phyloP scores from a whole-genome alignment of 306 rosid genomes.

The Vigna angularis region DNA sequence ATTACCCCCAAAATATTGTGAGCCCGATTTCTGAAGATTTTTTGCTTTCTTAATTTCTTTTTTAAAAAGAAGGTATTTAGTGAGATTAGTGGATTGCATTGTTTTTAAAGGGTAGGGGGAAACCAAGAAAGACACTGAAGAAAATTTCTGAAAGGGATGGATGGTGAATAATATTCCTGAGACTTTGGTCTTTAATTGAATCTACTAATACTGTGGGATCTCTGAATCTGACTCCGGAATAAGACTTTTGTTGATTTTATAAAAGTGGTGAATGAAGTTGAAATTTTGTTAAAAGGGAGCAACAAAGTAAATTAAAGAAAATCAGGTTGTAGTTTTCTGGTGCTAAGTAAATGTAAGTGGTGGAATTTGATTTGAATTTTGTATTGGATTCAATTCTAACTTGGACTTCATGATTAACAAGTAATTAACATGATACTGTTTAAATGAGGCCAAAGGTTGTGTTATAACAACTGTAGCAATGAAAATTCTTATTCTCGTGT shows the following conservation, averaged over 20 bases:
- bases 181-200: neutral
- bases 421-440: neutral
- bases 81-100: neutral
- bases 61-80: too few relatives aligned
- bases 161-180: neutral
- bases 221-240: neutral
- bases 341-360: neutral
- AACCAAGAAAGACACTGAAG: neutral
- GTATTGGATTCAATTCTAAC: slow-evolving; percentile 30
- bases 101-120: neutral
- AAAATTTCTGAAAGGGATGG: neutral
- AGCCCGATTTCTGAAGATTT: slow-evolving; percentile 16
- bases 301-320: neutral
- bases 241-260: neutral
- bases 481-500: slow-evolving; percentile 22
- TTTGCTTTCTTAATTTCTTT: neutral
- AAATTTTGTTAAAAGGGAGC: slow-evolving; percentile 19
- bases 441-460: slow-evolving; percentile 12
- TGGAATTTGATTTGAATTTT: slow-evolving; percentile 16
- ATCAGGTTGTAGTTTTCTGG: neutral
- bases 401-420: slow-evolving; percentile 10
- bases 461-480: slow-evolving; percentile 21
- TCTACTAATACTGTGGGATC: neutral
- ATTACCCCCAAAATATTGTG: slow-evolving; percentile 1
- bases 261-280: neutral